Percentiles rank a stretch among this genome's conserved stretches.
These are phyloP conservation scores for Rhizophagus prolifer DNA, from an alignment of 192 early-diverging fungal genomes.

Conservation along the genomic window DNA sequence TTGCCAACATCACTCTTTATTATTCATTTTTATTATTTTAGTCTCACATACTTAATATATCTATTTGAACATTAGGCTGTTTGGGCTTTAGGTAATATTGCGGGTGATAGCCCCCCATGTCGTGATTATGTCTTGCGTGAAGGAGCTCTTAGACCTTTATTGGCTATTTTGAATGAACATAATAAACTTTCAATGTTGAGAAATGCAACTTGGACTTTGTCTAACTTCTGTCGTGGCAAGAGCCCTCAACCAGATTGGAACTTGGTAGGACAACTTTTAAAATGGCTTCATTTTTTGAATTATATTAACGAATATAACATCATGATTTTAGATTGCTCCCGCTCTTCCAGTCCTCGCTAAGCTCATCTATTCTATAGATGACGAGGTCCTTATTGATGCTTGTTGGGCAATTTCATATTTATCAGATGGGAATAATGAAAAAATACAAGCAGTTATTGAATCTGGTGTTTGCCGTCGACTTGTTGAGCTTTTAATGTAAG, in stretches of 20 bases:
- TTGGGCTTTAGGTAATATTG: constrained; percentile 99
- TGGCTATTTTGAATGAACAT: constrained; percentile 81
- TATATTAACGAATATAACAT: constrained; percentile 4
- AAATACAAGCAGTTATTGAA: constrained; percentile 98
- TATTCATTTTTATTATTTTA: not conserved
- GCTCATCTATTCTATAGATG: constrained; percentile 87
- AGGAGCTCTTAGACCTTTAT: constrained; percentile 85
- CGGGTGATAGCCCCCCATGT: constrained; percentile 90
- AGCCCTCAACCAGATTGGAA: constrained; percentile 92
- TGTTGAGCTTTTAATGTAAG: constrained; percentile 82
- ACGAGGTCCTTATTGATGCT: constrained; percentile 96
- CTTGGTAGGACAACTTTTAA: constrained; percentile 44
- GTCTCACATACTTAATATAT: not conserved
- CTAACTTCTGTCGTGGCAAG: constrained; percentile 99
- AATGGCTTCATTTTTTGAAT: not conserved
- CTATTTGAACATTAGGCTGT: constrained; percentile 65
- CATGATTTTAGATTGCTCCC: constrained; percentile 68
- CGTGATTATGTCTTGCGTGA: constrained; percentile 84
- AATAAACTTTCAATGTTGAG: constrained; percentile 97
- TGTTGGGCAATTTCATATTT: constrained; percentile 99
- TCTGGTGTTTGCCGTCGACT: constrained; percentile 90
- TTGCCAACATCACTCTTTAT: not conserved
- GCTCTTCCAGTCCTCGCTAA: constrained; percentile 88
- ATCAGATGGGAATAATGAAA: constrained; percentile 95
- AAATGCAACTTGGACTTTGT: constrained; percentile 98